Evolutionary conservation across 768 basidiomycete species (phyloP).

Genomic region (Cystofilobasidium macerans): DNA sequence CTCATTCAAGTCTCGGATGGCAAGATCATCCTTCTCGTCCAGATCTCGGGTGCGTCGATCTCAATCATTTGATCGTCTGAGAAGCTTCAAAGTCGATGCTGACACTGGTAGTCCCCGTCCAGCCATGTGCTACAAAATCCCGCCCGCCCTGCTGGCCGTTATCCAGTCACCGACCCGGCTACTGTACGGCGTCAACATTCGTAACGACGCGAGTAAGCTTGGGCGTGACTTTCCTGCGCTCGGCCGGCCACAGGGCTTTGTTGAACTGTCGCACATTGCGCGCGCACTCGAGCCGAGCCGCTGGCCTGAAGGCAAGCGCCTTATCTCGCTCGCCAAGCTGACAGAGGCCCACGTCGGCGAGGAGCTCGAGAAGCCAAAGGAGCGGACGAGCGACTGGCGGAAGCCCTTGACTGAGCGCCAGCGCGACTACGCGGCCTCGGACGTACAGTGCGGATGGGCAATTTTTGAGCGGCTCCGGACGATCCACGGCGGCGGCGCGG

Average conservation of each 20-base stretch:
- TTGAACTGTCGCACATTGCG: neutral
- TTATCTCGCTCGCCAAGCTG: neutral
- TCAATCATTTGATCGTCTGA: too few species aligned
- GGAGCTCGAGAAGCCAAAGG: neutral
- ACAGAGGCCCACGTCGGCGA: neutral
- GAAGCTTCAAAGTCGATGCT: neutral
- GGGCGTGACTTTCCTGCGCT: slow-evolving; percentile 10
- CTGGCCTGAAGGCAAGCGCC: neutral
- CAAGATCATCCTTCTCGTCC: slow-evolving; percentile 14
- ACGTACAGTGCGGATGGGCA: slow-evolving; percentile 1
- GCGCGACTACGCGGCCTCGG: neutral
- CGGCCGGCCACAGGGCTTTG: neutral
- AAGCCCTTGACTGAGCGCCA: neutral
- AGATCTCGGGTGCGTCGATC: slow-evolving; percentile 6
- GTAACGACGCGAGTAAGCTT: slow-evolving; percentile 19
- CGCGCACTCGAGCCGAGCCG: neutral
- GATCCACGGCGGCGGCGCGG: neutral
- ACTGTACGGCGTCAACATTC: slow-evolving; percentile 22
- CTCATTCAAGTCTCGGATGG: slow-evolving; percentile 13
- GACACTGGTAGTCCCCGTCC: neutral
- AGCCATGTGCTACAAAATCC: slow-evolving; percentile 14
- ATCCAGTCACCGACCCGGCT: slow-evolving; percentile 3
- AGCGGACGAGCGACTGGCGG: neutral
- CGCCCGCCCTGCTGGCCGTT: neutral
- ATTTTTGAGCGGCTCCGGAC: neutral